A percentile compares a stretch with the other conserved stretches of the same genome.
phyloP scores from a whole-genome alignment of 306 rosid genomes.

The Casuarina glauca region DNA sequence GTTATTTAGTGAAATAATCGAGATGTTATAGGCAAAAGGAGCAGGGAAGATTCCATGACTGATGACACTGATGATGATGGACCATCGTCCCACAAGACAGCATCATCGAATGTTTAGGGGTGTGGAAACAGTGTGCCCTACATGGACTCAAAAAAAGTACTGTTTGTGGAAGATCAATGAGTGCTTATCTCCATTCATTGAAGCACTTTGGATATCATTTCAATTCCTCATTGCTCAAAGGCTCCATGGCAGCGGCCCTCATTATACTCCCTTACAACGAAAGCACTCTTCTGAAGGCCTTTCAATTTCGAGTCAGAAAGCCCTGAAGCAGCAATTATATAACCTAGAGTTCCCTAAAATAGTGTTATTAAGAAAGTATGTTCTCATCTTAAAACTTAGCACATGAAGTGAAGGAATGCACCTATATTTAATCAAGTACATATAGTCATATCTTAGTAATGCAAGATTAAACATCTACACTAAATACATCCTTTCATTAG shows the following conservation, averaged over 20 bases:
- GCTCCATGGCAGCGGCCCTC: constrained; percentile 15
- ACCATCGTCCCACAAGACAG: constrained; percentile 1
- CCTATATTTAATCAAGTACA: no score
- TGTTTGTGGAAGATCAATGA: constrained; percentile 17
- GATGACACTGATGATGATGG: constrained; percentile 20
- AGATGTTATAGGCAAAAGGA: constrained; percentile 3
- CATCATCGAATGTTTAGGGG: constrained; percentile 22
- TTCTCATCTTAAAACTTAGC: no score
- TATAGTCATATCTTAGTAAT: no score
- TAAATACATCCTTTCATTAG: no score
- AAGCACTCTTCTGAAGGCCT: neutral
- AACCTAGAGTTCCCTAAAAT: no score
- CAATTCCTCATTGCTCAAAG: neutral
- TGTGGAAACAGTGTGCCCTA: constrained; percentile 19
- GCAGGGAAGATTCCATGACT: constrained; percentile 23
- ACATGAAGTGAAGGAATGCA: no score
- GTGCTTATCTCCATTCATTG: neutral
- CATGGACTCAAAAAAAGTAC: constrained; percentile 13
- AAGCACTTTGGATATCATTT: constrained; percentile 17
- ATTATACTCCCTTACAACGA: constrained; percentile 11
- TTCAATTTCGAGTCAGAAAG: no score
- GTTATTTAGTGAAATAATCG: constrained; percentile 13
- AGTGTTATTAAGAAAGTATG: no score
- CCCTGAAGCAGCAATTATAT: no score
- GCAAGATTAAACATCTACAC: no score